These are phyloP conservation scores for Medakamo hakoo DNA, from an alignment of 139 green algal genomes.

Conservation along the genomic window DNA sequence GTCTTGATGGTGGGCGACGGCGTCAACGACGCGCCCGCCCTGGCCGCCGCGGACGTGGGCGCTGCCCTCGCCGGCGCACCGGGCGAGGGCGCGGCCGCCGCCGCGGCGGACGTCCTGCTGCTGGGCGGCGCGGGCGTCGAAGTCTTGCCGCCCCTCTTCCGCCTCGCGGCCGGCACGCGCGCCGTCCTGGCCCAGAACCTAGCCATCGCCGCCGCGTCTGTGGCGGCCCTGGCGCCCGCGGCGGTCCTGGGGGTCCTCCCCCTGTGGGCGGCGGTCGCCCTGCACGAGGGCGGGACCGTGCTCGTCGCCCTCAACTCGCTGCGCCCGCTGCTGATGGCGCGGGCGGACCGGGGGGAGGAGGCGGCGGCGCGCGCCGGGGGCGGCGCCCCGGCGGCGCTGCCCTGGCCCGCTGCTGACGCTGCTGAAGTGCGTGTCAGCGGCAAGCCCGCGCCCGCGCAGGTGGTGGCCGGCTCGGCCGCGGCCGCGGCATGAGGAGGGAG, in stretches of 20 bases:
- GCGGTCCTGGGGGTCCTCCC: slow-evolving; percentile 65
- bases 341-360: background rate
- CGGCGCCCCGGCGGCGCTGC: no score
- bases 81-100: slow-evolving; percentile 46
- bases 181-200: slow-evolving; percentile 57
- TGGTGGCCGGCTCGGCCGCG: background rate
- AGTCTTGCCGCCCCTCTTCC: slow-evolving; percentile 56
- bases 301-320: slow-evolving; percentile 76
- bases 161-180: slow-evolving; percentile 36
- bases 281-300: slow-evolving; percentile 84
- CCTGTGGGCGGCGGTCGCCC: slow-evolving; percentile 68
- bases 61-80: slow-evolving; percentile 44
- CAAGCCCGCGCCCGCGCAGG: no score
- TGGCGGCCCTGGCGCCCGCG: slow-evolving; percentile 47
- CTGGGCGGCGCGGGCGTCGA: slow-evolving; percentile 50
- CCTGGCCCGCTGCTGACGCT: no score
- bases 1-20: slow-evolving; percentile 72
- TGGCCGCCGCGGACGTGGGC: slow-evolving; percentile 52
- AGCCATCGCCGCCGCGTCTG: slow-evolving; percentile 46
- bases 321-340: slow-evolving; percentile 30
- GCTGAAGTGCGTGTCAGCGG: no score
- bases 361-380: no score
- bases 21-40: slow-evolving; percentile 57
- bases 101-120: slow-evolving; percentile 63
- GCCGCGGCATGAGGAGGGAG: background rate